A percentile compares a stretch with the other conserved stretches of the same genome.
These are phyloP conservation scores for Cercospora sp. DNA, from an alignment of 2,329 filamentous ascomycete genomes.

Conservation along the genomic window DNA sequence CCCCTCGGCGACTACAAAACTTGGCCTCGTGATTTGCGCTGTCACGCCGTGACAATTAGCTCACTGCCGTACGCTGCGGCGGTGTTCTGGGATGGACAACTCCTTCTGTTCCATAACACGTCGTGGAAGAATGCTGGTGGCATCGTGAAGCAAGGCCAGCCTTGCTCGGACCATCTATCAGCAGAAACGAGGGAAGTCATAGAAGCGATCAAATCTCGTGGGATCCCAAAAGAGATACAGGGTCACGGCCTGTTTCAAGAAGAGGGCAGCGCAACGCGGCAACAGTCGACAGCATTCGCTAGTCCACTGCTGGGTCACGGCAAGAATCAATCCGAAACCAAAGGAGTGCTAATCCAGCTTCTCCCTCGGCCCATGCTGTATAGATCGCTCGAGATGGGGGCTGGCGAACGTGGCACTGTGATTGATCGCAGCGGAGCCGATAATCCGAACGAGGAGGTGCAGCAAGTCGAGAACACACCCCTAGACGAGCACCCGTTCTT, in stretches of 20 bases:
- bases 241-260: slow-evolving; percentile 24
- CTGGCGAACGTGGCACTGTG: slow-evolving; percentile 7
- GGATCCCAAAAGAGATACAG: slow-evolving; percentile 25
- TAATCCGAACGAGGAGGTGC: background rate
- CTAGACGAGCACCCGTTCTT: slow-evolving; percentile 46
- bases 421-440: slow-evolving; percentile 7
- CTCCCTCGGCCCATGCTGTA: slow-evolving; percentile 22
- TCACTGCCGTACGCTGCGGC: slow-evolving; percentile 46
- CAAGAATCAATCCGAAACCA: background rate
- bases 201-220: slow-evolving; percentile 35
- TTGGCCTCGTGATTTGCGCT: slow-evolving; percentile 40
- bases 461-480: slow-evolving; percentile 26
- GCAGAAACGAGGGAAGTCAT: slow-evolving; percentile 41
- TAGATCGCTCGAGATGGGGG: slow-evolving; percentile 14
- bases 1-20: slow-evolving; percentile 37
- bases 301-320: slow-evolving; percentile 28
- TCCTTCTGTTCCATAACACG: slow-evolving; percentile 44
- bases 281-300: slow-evolving; percentile 26
- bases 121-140: slow-evolving; percentile 43
- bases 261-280: background rate
- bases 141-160: slow-evolving; percentile 36
- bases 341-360: slow-evolving; percentile 30
- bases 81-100: slow-evolving; percentile 45
- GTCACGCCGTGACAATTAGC: slow-evolving; percentile 37
- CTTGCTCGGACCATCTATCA: slow-evolving; percentile 25